These are phyloP conservation scores for Filosporella fistucella DNA, from an alignment of 495 filamentous ascomycete genomes.

Conservation along the genomic window DNA sequence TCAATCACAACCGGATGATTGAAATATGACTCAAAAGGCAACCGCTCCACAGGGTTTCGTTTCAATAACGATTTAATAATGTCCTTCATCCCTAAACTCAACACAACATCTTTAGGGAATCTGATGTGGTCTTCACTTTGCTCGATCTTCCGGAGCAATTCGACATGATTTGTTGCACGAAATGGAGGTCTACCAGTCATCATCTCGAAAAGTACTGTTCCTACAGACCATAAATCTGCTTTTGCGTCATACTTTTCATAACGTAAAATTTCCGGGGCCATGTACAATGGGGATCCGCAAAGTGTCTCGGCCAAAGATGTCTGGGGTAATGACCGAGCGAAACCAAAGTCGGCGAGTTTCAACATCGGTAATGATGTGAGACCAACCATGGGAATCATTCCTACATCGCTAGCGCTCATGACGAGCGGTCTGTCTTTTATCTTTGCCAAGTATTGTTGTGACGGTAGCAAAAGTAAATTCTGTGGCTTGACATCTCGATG, in stretches of 20 bases:
- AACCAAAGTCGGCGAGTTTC: slow-evolving; percentile 97
- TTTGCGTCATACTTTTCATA: slow-evolving; percentile 98
- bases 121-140: slow-evolving; percentile 75
- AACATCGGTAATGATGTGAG: slow-evolving; percentile 88
- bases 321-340: slow-evolving; percentile 82
- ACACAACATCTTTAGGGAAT: slow-evolving; percentile 68
- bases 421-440: slow-evolving; percentile 36
- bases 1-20: slow-evolving; percentile 64
- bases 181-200: slow-evolving; percentile 87
- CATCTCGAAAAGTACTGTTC: slow-evolving; percentile 95
- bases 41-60: slow-evolving; percentile 75
- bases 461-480: slow-evolving; percentile 86
- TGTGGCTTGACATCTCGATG: slow-evolving; percentile 98
- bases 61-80: slow-evolving; percentile 78
- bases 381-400: slow-evolving; percentile 74
- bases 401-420: slow-evolving; percentile 63
- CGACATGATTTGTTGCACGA: slow-evolving; percentile 88
- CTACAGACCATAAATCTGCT: slow-evolving; percentile 95
- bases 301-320: slow-evolving; percentile 92
- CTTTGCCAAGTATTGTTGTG: slow-evolving; percentile 53
- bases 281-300: slow-evolving; percentile 97
- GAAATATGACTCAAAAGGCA: slow-evolving; percentile 83
- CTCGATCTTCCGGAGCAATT: slow-evolving; percentile 88
- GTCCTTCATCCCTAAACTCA: slow-evolving; percentile 76
- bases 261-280: slow-evolving; percentile 95